Evolutionary conservation across 331 rosid species (phyloP).

Genomic region (Malus hybrid): DNA sequence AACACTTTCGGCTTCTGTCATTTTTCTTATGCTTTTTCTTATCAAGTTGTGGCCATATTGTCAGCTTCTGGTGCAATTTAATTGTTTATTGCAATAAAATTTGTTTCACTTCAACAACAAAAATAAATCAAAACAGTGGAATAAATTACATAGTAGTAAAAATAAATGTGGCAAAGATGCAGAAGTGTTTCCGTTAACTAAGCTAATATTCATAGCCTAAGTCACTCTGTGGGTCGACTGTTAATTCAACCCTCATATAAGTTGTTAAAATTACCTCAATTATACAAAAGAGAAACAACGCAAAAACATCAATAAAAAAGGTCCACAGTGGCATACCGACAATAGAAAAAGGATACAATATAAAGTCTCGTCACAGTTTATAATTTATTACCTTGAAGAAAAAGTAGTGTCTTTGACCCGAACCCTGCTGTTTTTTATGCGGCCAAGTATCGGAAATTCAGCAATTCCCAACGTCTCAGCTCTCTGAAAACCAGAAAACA

Average conservation of each 20-base stretch:
- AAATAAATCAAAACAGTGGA: not conserved
- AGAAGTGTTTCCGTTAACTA: not conserved
- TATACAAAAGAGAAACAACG: not conserved
- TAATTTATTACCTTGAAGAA: constrained; percentile 70
- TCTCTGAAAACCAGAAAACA: constrained; percentile 48
- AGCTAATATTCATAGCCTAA: not conserved
- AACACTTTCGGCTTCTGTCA: not conserved
- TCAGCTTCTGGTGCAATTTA: not conserved
- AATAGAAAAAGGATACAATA: not conserved
- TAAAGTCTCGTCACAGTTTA: constrained; percentile 3
- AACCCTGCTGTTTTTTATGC: constrained; percentile 80
- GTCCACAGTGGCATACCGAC: not conserved
- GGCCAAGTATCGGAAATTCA: constrained; percentile 89
- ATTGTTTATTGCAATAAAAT: not conserved
- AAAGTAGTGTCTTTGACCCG: constrained; percentile 91
- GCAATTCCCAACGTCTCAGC: constrained; percentile 67
- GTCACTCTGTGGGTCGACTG: not conserved
- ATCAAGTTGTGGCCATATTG: not conserved
- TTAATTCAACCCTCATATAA: not conserved
- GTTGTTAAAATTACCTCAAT: not conserved
- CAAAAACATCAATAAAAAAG: not conserved
- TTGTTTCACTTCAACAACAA: not conserved
- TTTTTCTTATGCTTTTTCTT: not conserved
- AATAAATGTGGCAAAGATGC: not conserved
- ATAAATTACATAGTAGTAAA: not conserved